Base-by-base conservation (phyloP, 495 filamentous ascomycete genomes). In the Penicillium paradoxum region DNA sequence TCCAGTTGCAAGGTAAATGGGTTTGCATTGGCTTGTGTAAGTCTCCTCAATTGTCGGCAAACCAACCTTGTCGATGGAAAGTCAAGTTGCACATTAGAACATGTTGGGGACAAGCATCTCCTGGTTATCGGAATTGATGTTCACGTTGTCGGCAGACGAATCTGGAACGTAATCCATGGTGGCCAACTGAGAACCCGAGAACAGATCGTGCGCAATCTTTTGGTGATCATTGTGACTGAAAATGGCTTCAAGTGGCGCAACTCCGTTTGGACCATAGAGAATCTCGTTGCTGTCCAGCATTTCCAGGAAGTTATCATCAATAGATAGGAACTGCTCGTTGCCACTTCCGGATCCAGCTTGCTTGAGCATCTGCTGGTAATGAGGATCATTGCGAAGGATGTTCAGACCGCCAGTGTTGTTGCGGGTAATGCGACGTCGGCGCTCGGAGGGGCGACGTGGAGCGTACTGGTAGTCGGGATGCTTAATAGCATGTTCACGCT, bases 391-490 rank as follows among this genome's bases (percentile, higher is more conserved):
- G 13, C n/a, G 14, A 17, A 37, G 14, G 34, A 6, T 6, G 17
- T 17, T 3, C 11, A 37, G 1, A 4, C 5, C 6, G 14, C 11
- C 5, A 8, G 8, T 22, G 18, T 14, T 19, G 27, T 39, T 15
- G 5, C 42, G 47, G 1, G 60, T 45, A 2, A 49, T 44, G 11
- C 76, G 73, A 29, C 71, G 67, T 57, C 76, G 77, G 39, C 69
- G 77, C 49, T 78, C 68, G 17, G 66, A 70, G 9, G 76, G 69
- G 53, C 73, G 76, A 34, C 79, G 72, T 27, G 79, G 79, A 25
- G 66, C 60, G 51, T 74, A 79, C 27, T 76, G 70, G 49, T 79
- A 82, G 15, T 70, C 67, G 8, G 77, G 78, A 51, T 79, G 63
- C 8, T 68, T 59, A n/a, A 59, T 45, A 15, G 62, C 51, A 49